Evolutionary conservation across 352 stramenopile species (phyloP).

Genomic region (Globisporangium barbulae): DNA sequence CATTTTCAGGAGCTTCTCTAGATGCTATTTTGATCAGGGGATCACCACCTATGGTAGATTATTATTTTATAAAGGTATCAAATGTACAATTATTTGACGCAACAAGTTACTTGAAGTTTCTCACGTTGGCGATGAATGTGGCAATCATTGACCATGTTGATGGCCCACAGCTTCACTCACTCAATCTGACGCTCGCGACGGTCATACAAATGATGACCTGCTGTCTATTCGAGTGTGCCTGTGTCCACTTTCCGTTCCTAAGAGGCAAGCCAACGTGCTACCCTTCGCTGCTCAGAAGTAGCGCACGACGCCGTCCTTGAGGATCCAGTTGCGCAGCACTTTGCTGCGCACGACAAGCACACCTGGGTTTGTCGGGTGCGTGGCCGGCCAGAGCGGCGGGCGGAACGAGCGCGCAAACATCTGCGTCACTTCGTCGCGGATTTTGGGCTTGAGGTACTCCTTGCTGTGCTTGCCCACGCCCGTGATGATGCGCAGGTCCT

Average conservation of each 20-base stretch:
- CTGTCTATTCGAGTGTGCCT: too few species aligned
- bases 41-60: too few species aligned
- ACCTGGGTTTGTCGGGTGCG: slow-evolving; percentile 55
- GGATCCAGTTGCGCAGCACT: slow-evolving; percentile 51
- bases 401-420: slow-evolving; percentile 51
- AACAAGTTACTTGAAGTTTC: background rate
- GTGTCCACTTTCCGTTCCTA: too few species aligned
- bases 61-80: too few species aligned
- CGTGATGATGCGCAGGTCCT: slow-evolving; percentile 71
- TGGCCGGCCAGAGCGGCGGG: slow-evolving; percentile 43
- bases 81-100: background rate
- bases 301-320: slow-evolving; percentile 28
- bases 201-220: too few species aligned
- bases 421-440: slow-evolving; percentile 47
- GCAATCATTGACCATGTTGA: background rate
- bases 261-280: too few species aligned
- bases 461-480: slow-evolving; percentile 65
- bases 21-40: too few species aligned
- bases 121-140: background rate
- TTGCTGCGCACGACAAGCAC: slow-evolving; percentile 54
- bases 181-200: too few species aligned
- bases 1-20: too few species aligned
- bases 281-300: slow-evolving; percentile 1
- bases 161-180: background rate
- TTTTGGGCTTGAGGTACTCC: slow-evolving; percentile 52